Evolutionary conservation across 2,329 filamentous ascomycete species (phyloP).

Genomic region (Aspergillus spinulosporus): DNA sequence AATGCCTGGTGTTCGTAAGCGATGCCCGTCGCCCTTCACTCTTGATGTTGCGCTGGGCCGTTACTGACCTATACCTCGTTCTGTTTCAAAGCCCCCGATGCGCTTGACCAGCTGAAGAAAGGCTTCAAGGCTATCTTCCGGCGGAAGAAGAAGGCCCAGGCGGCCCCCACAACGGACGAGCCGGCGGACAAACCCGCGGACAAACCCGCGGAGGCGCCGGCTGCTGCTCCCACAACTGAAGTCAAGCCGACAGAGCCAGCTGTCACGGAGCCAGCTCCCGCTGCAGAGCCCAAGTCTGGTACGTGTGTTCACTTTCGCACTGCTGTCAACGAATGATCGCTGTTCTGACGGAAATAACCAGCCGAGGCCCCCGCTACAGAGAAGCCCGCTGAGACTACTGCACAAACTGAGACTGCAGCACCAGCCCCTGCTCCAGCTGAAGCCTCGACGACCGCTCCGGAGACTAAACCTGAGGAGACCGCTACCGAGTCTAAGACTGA

Average conservation of each 20-base stretch:
- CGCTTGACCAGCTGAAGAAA: conserved; percentile 36
- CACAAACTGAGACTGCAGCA: conserved; percentile 3
- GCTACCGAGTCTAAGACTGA: conserved; percentile 15
- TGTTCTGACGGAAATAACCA: neutral
- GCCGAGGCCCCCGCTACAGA: conserved; percentile 14
- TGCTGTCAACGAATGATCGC: neutral
- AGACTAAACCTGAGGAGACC: conserved; percentile 10
- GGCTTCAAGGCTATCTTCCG: conserved; percentile 35
- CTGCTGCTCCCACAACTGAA: conserved; percentile 14
- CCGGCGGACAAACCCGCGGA: conserved; percentile 18
- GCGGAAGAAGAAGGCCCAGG: conserved; percentile 31
- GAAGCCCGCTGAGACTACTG: conserved; percentile 16
- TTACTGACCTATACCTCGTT: neutral
- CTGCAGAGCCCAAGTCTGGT: conserved; percentile 20
- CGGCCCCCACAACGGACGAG: conserved; percentile 16
- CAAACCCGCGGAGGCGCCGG: neutral
- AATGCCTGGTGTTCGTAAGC: conserved; percentile 40
- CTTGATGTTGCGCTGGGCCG: neutral
- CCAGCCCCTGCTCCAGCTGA: conserved; percentile 9
- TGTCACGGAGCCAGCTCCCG: conserved; percentile 2
- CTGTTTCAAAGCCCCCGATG: conserved; percentile 29
- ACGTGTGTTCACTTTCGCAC: conserved; percentile 3
- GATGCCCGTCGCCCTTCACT: neutral
- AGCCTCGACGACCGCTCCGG: neutral
- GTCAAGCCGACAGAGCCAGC: conserved; percentile 13